Evolutionary conservation across 345 rosid species (phyloP), one percentile per base, ranked within the genome.

Genomic region (Arabis hirsuta): DNA sequence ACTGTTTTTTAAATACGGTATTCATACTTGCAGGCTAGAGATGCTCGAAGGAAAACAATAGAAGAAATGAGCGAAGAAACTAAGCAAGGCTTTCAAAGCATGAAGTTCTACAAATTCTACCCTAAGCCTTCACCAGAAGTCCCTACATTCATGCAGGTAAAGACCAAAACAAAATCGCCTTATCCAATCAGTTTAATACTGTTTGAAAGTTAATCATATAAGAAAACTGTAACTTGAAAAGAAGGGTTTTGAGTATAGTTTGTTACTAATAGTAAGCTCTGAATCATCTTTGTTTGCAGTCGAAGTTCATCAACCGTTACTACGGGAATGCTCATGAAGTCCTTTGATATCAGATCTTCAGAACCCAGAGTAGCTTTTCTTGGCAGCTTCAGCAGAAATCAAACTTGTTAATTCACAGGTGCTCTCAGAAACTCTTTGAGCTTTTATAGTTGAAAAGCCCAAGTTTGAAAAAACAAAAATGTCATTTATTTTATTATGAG

Each of bases 61-160:
- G 92, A 85, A 74, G 96, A 87, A 72, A 84, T 96, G 97, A 96
- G 85, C 12, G 96, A 81, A 77, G 98, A 88, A 22, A 81, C 84
- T 5, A 90, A 72, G 76, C 61, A 73, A 6, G 96, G 91, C 14
- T 86, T 82, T 55, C 79, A 96, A 63, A 80, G 62, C 50, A 90
- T 87, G 88, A 96, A 73, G 78, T 88, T 96, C 78, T 90, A 92
- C 90, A 96, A 96, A 76, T 96, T 96, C 75, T 96, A 96, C 81
- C 99, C 99, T 16, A 80, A 75, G 73, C 78, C 78, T 62, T 83
- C 53, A 47, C 53, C 98, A 19, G 90, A 90, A 29, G 72, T 95
- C 56, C 82, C 96, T 34, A 65, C 75, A n/a, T 88, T 83, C 54
- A 83, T 8, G 41, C 10, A 90, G 90, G 99, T 95, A 79, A 79